phyloP scores from a whole-genome alignment of 2,329 filamentous ascomycete genomes.

The Pseudogymnoascus sp. region DNA sequence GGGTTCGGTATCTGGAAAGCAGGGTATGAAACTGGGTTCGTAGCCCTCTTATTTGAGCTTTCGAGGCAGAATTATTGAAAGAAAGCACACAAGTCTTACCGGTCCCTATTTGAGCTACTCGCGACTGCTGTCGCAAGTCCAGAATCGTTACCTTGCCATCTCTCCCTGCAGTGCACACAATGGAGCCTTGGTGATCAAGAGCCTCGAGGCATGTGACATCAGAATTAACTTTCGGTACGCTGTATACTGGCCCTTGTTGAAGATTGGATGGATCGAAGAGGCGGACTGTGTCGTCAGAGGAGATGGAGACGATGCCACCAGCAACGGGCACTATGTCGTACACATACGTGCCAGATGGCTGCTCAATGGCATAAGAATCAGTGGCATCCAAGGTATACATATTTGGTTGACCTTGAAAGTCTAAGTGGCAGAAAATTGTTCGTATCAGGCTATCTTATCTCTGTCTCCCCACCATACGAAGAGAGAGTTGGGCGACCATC shows the following conservation, averaged over 20 bases:
- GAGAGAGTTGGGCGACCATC: background rate
- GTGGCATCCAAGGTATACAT: constrained; percentile 26
- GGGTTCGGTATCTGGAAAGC: background rate
- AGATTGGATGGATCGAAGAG: constrained; percentile 55
- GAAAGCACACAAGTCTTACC: background rate
- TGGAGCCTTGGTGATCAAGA: constrained; percentile 42
- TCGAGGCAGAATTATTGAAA: background rate
- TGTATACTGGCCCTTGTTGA: constrained; percentile 40
- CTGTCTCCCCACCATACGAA: background rate
- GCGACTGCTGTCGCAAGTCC: constrained; percentile 45
- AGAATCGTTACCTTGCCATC: constrained; percentile 60
- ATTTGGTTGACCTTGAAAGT: constrained; percentile 12
- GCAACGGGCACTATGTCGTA: constrained; percentile 33
- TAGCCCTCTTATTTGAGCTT: background rate
- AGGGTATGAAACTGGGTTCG: background rate
- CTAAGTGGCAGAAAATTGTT: constrained; percentile 3
- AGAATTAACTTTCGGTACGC: constrained; percentile 45
- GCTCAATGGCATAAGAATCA: constrained; percentile 21
- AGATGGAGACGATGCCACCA: constrained; percentile 39
- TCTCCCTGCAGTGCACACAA: constrained; percentile 63
- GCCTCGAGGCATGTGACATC: constrained; percentile 57
- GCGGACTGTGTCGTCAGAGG: constrained; percentile 62
- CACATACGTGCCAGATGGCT: constrained; percentile 32
- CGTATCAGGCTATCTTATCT: constrained; percentile 5
- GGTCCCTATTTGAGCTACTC: constrained; percentile 2